A percentile compares a stretch with the other conserved stretches of the same genome.
phyloP scores from a whole-genome alignment of 176 grass and related monocot species.

The Areca catechu region DNA sequence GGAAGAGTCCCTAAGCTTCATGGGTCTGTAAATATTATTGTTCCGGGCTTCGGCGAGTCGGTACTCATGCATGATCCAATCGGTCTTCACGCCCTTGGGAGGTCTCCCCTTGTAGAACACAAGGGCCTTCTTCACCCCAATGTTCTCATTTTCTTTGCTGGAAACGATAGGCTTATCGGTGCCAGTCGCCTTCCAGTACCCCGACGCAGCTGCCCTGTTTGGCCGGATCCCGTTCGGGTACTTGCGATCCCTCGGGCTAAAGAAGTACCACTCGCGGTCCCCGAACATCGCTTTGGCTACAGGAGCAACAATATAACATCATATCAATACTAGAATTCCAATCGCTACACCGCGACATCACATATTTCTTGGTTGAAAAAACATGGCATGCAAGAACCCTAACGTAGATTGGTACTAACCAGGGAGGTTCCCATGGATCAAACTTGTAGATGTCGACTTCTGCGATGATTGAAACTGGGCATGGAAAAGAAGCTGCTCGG shows the following conservation, averaged over 20 bases:
- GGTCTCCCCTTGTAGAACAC: constrained; percentile 72
- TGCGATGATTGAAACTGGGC: constrained; percentile 51
- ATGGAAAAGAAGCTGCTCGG: constrained; percentile 25
- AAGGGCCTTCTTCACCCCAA: constrained; percentile 67
- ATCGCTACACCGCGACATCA: too few relatives aligned
- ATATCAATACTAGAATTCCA: too few relatives aligned
- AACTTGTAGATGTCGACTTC: constrained; percentile 92
- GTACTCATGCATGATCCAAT: constrained; percentile 98
- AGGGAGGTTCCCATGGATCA: constrained; percentile 84
- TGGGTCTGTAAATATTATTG: background rate
- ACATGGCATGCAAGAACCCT: background rate
- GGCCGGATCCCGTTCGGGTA: constrained; percentile 57
- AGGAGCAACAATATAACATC: background rate
- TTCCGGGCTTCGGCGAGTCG: constrained; percentile 12
- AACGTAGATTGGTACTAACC: constrained; percentile 17
- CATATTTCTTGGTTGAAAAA: too few relatives aligned
- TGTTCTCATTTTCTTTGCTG: background rate
- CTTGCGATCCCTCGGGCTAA: constrained; percentile 55
- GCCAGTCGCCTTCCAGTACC: constrained; percentile 71
- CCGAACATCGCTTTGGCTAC: constrained; percentile 39
- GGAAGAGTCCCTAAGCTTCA: constrained; percentile 27
- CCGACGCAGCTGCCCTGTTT: constrained; percentile 42
- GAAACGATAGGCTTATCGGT: constrained; percentile 41
- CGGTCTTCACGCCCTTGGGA: constrained; percentile 51
- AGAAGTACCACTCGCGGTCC: constrained; percentile 70